Base-by-base conservation (phyloP, 179 eudicot species). In the Nepenthes alata region DNA sequence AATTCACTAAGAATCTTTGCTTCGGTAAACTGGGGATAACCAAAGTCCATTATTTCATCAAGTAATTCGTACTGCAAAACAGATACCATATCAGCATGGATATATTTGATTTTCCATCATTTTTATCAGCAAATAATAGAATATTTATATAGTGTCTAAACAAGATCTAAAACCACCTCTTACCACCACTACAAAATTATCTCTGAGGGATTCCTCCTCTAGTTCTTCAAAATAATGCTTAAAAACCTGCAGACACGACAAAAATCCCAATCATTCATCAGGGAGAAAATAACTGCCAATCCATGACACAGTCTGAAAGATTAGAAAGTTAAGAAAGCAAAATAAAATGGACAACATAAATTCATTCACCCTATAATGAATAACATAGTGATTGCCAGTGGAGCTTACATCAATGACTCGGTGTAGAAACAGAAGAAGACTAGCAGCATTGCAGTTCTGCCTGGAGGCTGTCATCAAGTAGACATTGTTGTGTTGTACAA, bases 111-210 rank as follows among this genome's bases (percentile, higher is more conserved):
- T 11, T 2, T 8, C n/a, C n/a, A 6, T 48, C 52, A 9, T 6
- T 48, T 50, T 48, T n/a, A 48, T 13, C 61, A 52, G 25, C 25
- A 25, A 25, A 35, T 53, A 35, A 38, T 52, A 35, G 44, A 35
- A 6, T 11, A 52, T 49, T 41, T 44, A 70, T 25, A 50, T 14
- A 49, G 58, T 10, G 39, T 45, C 14, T 52, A 38, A 34, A 5
- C n/a, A 37, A 52, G 36, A 14, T 35, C 11, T 37, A 50, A 44
- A 65, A 57, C 58, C 47, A 38, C 41, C 54, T 41, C 80, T 57
- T 83, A 89, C 97, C 97, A 89, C 95, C 65, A 89, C 91, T 71
- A 89, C 97, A 70, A 89, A 89, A 67, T 89, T 89, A 78, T 89
- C 97, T 72, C 97, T 79, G 36, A 89, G 91, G 13, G 97, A 89